These are phyloP conservation scores for Prunella vulgaris DNA, from an alignment of 257 asterid species.

Conservation along the genomic window DNA sequence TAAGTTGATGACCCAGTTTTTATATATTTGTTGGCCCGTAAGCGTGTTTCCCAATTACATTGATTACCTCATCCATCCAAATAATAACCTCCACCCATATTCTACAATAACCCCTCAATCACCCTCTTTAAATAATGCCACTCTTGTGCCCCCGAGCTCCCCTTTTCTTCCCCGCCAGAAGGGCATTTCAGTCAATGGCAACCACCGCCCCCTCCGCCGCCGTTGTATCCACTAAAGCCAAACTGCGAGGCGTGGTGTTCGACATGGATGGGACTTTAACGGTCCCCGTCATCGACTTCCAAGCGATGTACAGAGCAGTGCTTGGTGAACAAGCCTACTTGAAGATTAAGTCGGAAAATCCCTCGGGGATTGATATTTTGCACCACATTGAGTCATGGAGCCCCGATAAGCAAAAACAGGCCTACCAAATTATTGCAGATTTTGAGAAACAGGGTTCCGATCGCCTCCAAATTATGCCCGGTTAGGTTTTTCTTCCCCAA, in stretches of 20 bases:
- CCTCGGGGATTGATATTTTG: conserved; percentile 83
- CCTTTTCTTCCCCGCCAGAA: conserved; percentile 19
- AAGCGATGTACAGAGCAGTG: conserved; percentile 82
- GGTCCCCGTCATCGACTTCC: conserved; percentile 87
- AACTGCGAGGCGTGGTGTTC: conserved; percentile 78
- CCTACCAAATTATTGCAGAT: conserved; percentile 67
- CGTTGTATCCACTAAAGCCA: conserved; percentile 34
- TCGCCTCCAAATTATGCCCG: conserved; percentile 95
- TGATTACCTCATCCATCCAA: too few relatives aligned
- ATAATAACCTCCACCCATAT: too few relatives aligned
- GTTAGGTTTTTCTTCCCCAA: conserved; percentile 31
- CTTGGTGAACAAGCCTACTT: conserved; percentile 72
- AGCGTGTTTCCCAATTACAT: neutral
- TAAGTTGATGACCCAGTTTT: too few relatives aligned
- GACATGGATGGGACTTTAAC: conserved; percentile 99
- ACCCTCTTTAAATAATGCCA: conserved; percentile 23
- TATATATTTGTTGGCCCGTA: too few relatives aligned
- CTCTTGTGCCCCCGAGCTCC: conserved; percentile 26
- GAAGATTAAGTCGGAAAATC: conserved; percentile 38
- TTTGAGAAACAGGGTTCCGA: conserved; percentile 77
- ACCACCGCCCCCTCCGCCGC: conserved; percentile 20
- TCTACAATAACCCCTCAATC: too few relatives aligned
- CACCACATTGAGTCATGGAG: conserved; percentile 83
- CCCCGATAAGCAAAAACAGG: conserved; percentile 59
- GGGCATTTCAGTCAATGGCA: conserved; percentile 58